A percentile compares a stretch with the other conserved stretches of the same genome.
Evolutionary conservation across 768 basidiomycete species (phyloP).

Genomic region (Hericium erinaceus): DNA sequence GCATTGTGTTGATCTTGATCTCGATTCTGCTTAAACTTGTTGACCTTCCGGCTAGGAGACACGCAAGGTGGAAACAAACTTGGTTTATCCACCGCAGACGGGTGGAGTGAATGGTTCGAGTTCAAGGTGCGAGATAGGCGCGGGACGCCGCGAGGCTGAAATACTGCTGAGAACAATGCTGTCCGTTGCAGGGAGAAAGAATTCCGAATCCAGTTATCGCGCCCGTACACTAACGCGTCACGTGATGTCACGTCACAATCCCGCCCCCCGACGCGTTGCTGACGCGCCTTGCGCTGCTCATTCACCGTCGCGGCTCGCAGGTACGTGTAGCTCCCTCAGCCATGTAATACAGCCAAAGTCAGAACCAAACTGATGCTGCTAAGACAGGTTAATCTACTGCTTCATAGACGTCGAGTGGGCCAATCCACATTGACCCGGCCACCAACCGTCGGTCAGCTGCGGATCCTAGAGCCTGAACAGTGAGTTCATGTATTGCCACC

Average conservation of each 20-base stretch:
- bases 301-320: too few relatives aligned
- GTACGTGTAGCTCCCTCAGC: too few relatives aligned
- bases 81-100: neutral
- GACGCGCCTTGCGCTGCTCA: too few relatives aligned
- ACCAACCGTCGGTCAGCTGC: too few relatives aligned
- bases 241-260: neutral
- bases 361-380: too few relatives aligned
- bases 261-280: neutral
- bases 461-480: too few relatives aligned
- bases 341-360: too few relatives aligned
- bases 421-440: too few relatives aligned
- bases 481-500: too few relatives aligned
- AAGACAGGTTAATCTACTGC: too few relatives aligned
- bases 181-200: neutral
- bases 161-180: neutral
- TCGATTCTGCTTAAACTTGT: neutral
- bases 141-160: neutral
- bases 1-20: neutral
- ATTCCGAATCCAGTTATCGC: neutral
- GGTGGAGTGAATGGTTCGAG: neutral
- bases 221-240: neutral
- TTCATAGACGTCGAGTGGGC: too few relatives aligned
- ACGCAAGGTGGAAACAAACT: neutral
- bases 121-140: neutral
- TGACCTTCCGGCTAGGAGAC: neutral